Evolutionary conservation across 2,329 filamentous ascomycete genomes (phyloP).

Genomic region (Fonsecaea pedrosoi): DNA sequence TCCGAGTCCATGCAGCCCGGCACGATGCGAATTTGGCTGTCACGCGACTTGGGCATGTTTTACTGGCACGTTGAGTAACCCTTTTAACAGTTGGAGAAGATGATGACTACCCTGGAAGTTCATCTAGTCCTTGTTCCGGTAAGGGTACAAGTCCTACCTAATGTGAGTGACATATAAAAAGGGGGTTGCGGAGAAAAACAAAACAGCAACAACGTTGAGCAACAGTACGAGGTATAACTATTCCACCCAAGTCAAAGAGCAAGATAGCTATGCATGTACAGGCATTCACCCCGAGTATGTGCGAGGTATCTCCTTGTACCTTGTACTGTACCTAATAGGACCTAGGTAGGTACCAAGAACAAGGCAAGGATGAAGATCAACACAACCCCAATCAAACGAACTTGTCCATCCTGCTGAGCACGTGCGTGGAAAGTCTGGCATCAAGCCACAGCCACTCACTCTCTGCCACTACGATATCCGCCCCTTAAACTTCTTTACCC

Average conservation of each 20-base stretch:
- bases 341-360: neutral
- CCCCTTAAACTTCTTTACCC: neutral
- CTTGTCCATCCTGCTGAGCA: neutral
- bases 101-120: neutral
- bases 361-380: neutral
- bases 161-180: neutral
- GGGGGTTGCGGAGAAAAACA: neutral
- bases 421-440: neutral
- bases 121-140: neutral
- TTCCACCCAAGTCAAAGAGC: too few relatives aligned
- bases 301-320: too few relatives aligned
- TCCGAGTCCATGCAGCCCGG: neutral
- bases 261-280: too few relatives aligned
- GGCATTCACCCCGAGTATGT: too few relatives aligned
- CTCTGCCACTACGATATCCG: neutral
- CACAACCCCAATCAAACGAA: too few relatives aligned
- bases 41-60: neutral
- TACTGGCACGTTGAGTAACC: slow-evolving; percentile 1
- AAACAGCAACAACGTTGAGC: too few relatives aligned
- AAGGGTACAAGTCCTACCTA: too few relatives aligned
- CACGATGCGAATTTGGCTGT: slow-evolving; percentile 1
- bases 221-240: too few relatives aligned
- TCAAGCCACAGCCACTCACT: neutral
- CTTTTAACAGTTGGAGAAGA: neutral
- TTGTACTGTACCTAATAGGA: neutral